Evolutionary conservation across 805 yeast species (phyloP), one percentile per base, ranked within the genome.

Genomic region (Sporopachydermia quercuum): DNA sequence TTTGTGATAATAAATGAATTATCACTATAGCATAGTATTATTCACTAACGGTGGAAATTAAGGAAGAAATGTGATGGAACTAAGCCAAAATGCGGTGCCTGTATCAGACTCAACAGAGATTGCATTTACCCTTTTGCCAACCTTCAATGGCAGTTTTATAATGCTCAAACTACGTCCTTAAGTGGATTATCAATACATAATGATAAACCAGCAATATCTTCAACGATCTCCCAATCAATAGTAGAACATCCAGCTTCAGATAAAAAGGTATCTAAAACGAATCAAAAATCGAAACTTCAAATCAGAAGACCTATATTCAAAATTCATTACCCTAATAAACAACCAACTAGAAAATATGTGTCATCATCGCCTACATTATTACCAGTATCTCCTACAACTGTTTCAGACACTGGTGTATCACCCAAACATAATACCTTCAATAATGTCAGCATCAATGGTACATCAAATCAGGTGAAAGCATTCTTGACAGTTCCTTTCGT

Each of bases 61-160:
- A 23, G 30, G n/a, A 23, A 23, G 30, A 23, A 23, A n/a, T 23
- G 30, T 23, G 30, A 23, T n/a, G 30, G 30, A 8, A n/a, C 30
- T 8, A 23, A 23, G 30, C 30, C 30, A 8, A 8, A 23, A n/a
- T 23, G 30, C 30, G n/a, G 30, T 23, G 30, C 30, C n/a, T 23
- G 30, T n/a, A 23, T n/a, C 30, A 8, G 30, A 8, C 30, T 23
- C n/a, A n/a, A n/a, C 13, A 23, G n/a, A 23, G 13, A 23, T n/a
- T 23, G 30, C 30, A n/a, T 8, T 8, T 23, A 23, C n/a, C 30
- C 30, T 23, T 23, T 23, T n/a, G 30, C 30, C 13, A 23, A 23
- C 30, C 30, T 23, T n/a, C 30, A 23, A 23, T 23, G 30, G 30
- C 30, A 23, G 30, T 23, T 23, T n/a, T 23, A 23, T n/a, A 23